Conservation (phyloP, 2,329 filamentous ascomycete genomes). For the Cladobotryum protrusum region DNA sequence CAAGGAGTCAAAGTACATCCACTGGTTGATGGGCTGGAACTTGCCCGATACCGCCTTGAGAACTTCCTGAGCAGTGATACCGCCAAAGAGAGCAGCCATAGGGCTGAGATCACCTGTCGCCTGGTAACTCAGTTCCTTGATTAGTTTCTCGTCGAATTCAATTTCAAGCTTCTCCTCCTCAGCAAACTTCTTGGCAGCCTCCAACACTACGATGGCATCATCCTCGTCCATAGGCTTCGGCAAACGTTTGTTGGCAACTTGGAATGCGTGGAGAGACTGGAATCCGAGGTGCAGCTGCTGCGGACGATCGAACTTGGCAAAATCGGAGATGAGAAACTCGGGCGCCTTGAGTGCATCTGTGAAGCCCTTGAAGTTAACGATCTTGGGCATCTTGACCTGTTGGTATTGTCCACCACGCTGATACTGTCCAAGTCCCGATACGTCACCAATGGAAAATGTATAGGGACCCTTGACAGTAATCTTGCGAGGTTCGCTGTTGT, state of each 20-base stretch:
- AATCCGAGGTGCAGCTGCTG: slow-evolving; percentile 87
- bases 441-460: slow-evolving; percentile 94
- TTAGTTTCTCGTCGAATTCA: slow-evolving; percentile 85
- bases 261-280: slow-evolving; percentile 85
- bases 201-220: slow-evolving; percentile 73
- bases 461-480: slow-evolving; percentile 93
- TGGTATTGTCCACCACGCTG: slow-evolving; percentile 82
- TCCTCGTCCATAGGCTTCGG: slow-evolving; percentile 78
- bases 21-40: slow-evolving; percentile 92
- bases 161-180: slow-evolving; percentile 57
- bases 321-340: slow-evolving; percentile 87
- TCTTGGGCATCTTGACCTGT: slow-evolving; percentile 98
- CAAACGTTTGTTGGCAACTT: slow-evolving; percentile 64
- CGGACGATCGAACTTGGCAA: slow-evolving; percentile 94
- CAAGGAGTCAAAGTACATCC: slow-evolving; percentile 96
- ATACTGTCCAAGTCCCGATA: slow-evolving; percentile 81
- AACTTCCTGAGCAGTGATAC: slow-evolving; percentile 87
- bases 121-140: slow-evolving; percentile 92
- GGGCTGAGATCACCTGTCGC: slow-evolving; percentile 84
- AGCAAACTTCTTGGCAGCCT: slow-evolving; percentile 68
- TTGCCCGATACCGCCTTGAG: slow-evolving; percentile 97
- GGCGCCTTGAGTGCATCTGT: slow-evolving; percentile 75
- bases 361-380: slow-evolving; percentile 80
- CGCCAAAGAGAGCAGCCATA: slow-evolving; percentile 93
- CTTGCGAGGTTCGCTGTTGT: slow-evolving; percentile 77